Conservation (phyloP, 73 alveolate genomes). For the Stentor roeselii region DNA sequence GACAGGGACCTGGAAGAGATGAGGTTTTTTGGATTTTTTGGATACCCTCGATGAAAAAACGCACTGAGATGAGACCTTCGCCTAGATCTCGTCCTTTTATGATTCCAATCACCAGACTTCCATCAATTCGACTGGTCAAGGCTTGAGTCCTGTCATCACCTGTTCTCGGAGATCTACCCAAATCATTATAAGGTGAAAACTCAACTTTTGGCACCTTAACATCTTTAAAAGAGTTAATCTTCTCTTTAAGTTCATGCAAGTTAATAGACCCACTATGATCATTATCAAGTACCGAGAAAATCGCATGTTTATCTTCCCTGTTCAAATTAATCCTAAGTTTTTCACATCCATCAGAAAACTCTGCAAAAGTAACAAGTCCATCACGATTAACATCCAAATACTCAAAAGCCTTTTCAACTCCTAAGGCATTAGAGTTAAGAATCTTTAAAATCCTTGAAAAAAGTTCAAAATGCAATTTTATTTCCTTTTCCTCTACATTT, state of each 20-base stretch:
- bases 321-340: not conserved
- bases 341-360: constrained; percentile 5
- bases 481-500: not conserved
- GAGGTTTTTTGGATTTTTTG: not conserved
- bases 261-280: constrained; percentile 12
- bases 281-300: constrained; percentile 11
- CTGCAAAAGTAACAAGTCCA: constrained; percentile 13
- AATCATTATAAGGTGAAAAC: too few relatives aligned
- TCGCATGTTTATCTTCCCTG: constrained; percentile 18
- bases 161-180: too few relatives aligned
- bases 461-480: not conserved
- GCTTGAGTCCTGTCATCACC: too few relatives aligned
- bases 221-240: too few relatives aligned
- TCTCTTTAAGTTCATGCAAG: constrained; percentile 9
- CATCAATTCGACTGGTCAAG: too few relatives aligned
- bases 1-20: constrained; percentile 12
- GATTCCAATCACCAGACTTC: not conserved
- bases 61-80: not conserved
- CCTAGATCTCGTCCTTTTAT: not conserved
- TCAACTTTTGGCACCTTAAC: too few relatives aligned
- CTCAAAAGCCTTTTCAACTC: constrained; percentile 19
- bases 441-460: not conserved
- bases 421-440: not conserved
- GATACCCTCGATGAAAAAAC: not conserved
- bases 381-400: constrained; percentile 5